Evolutionary conservation across 768 basidiomycete genomes (phyloP).

Genomic region (Lentinula raphanica): DNA sequence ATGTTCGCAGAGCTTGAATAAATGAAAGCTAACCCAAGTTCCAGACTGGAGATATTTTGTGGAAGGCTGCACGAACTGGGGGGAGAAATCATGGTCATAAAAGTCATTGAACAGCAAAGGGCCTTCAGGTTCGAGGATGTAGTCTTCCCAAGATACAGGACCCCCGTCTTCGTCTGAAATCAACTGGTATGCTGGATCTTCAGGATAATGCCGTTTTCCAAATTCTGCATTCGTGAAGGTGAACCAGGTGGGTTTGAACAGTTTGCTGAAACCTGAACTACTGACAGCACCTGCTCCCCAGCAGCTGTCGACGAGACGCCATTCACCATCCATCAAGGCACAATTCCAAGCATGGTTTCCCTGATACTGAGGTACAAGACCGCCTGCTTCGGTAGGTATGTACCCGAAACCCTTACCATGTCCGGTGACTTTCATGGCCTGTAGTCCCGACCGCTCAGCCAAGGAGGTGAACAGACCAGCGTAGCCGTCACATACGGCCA

Average conservation of each 20-base stretch:
- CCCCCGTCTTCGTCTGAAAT: constrained; percentile 33
- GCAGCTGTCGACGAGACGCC: constrained; percentile 42
- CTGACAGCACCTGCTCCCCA: constrained; percentile 44
- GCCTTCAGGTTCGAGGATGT: constrained; percentile 36
- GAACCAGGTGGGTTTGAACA: constrained; percentile 38
- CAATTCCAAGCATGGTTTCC: constrained; percentile 48
- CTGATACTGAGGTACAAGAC: constrained; percentile 30
- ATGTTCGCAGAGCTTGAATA: constrained; percentile 43
- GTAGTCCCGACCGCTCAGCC: constrained; percentile 33
- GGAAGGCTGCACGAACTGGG: constrained; percentile 30
- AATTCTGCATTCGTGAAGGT: constrained; percentile 37
- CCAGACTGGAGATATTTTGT: constrained; percentile 27
- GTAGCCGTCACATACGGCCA: constrained; percentile 48
- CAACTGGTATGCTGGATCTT: constrained; percentile 38
- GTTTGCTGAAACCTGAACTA: constrained; percentile 27
- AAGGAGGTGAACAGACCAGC: constrained; percentile 38
- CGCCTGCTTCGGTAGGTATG: constrained; percentile 23
- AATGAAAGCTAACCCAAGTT: constrained; percentile 30
- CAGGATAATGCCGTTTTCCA: constrained; percentile 38
- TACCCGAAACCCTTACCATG: constrained; percentile 46
- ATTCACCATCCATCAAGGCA: constrained; percentile 37
- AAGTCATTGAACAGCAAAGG: constrained; percentile 33
- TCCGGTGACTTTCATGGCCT: constrained; percentile 35
- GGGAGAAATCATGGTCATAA: constrained; percentile 27
- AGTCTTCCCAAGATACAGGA: constrained; percentile 37